phyloP scores from a whole-genome alignment of 257 asterid genomes.

The Gynochthodes officinalis region DNA sequence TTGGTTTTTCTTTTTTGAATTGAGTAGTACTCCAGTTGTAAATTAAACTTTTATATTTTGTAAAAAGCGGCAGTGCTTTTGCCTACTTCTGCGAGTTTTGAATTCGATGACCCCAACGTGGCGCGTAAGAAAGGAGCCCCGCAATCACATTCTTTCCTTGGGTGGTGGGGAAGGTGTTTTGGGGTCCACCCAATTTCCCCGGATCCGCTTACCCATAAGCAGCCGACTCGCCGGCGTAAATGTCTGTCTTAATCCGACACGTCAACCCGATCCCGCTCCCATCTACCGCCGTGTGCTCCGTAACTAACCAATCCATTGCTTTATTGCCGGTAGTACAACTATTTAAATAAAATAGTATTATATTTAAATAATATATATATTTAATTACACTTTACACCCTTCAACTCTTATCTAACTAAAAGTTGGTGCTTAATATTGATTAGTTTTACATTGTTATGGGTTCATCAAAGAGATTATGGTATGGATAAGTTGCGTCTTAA shows the following conservation, averaged over 20 bases:
- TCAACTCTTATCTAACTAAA: not conserved
- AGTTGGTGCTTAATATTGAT: too few relatives aligned
- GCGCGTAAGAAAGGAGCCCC: conserved; percentile 21
- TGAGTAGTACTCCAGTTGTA: not conserved
- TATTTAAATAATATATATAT: too few relatives aligned
- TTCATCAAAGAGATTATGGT: too few relatives aligned
- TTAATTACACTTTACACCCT: not conserved
- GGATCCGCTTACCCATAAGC: conserved; percentile 15
- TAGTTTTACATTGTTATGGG: too few relatives aligned
- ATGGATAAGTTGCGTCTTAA: too few relatives aligned
- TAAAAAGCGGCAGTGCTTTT: conserved; percentile 19
- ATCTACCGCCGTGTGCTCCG: conserved; percentile 3
- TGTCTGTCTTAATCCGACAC: conserved; percentile 34
- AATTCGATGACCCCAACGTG: conserved; percentile 19
- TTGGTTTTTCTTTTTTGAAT: not conserved
- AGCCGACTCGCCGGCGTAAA: conserved; percentile 36
- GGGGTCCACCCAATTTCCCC: not conserved
- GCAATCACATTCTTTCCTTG: not conserved
- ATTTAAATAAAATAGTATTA: too few relatives aligned
- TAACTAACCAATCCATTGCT: too few relatives aligned
- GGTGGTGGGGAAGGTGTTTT: not conserved
- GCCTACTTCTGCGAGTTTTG: not conserved
- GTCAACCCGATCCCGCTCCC: conserved; percentile 22
- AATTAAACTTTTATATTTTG: too few relatives aligned
- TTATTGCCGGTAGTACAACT: too few relatives aligned